Conservation (phyloP, 2,329 filamentous ascomycete species). For the Aureobasidium sp. region DNA sequence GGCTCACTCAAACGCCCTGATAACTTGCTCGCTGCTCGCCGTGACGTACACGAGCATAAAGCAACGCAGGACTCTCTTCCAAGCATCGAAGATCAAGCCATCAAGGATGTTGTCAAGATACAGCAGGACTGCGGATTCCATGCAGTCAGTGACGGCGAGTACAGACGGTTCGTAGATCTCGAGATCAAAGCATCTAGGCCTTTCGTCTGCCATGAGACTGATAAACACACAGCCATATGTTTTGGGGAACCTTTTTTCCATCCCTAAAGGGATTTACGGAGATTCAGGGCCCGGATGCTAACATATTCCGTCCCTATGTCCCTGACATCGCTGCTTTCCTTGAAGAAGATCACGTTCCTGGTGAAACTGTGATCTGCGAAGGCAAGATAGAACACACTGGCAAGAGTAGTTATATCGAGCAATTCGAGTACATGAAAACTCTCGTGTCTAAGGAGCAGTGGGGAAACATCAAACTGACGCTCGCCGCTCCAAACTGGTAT, state of each 20-base stretch:
- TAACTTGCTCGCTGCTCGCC: constrained; percentile 50
- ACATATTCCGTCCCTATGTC: constrained; percentile 49
- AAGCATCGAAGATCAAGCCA: constrained; percentile 55
- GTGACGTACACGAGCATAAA: constrained; percentile 47
- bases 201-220: constrained; percentile 33
- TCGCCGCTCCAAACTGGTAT: constrained; percentile 40
- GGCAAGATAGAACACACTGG: constrained; percentile 53
- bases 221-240: too few relatives aligned
- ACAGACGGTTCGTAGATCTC: too few relatives aligned
- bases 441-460: constrained; percentile 54
- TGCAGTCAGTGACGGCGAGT: constrained; percentile 60
- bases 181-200: too few relatives aligned
- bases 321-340: constrained; percentile 55
- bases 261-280: constrained; percentile 49
- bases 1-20: constrained; percentile 56
- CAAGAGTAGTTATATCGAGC: constrained; percentile 48
- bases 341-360: constrained; percentile 50
- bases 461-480: constrained; percentile 52
- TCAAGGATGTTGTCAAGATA: constrained; percentile 55
- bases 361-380: constrained; percentile 50
- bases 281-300: constrained; percentile 40
- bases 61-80: constrained; percentile 46
- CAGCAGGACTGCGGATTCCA: constrained; percentile 56
- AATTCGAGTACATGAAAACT: constrained; percentile 54
- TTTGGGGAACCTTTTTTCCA: constrained; percentile 52